phyloP scores from a whole-genome alignment of 345 rosid species.

The Gossypium stocksii region DNA sequence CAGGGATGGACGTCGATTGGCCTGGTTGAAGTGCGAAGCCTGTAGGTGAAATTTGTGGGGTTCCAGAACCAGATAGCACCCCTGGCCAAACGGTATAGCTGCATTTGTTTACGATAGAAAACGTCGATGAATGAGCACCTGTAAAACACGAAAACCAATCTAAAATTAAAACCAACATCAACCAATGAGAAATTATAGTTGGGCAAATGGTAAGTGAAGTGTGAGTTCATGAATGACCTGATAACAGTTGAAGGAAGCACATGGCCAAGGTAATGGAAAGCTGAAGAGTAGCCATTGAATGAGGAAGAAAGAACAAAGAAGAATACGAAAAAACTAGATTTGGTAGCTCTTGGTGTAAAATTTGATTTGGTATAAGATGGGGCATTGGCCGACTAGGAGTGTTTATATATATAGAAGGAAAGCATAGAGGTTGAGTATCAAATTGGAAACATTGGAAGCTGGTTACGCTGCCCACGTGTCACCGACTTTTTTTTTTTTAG shows the following conservation, averaged over 20 bases:
- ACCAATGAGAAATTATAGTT: neutral
- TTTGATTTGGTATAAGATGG: neutral
- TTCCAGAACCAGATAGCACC: conserved; percentile 54
- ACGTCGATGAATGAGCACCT: conserved; percentile 23
- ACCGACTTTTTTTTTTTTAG: neutral
- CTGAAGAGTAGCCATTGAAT: conserved; percentile 11
- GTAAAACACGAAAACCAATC: neutral
- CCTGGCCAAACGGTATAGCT: conserved; percentile 67
- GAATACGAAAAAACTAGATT: neutral
- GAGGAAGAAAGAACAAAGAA: neutral
- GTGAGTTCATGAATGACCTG: neutral
- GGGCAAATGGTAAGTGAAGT: neutral
- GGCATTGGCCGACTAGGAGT: neutral
- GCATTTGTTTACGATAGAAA: conserved; percentile 54
- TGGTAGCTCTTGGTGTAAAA: neutral
- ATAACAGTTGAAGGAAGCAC: neutral
- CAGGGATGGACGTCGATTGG: conserved; percentile 29
- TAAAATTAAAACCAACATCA: neutral
- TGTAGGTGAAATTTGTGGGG: conserved; percentile 43
- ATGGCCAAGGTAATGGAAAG: neutral
- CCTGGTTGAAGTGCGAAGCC: conserved; percentile 52
- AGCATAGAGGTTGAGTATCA: neutral
- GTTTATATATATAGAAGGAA: conserved; percentile 1
- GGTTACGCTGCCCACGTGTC: neutral
- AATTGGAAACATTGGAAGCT: neutral